Base-by-base conservation (phyloP, 177 flowering plant species). In the Vitis hybrid region DNA sequence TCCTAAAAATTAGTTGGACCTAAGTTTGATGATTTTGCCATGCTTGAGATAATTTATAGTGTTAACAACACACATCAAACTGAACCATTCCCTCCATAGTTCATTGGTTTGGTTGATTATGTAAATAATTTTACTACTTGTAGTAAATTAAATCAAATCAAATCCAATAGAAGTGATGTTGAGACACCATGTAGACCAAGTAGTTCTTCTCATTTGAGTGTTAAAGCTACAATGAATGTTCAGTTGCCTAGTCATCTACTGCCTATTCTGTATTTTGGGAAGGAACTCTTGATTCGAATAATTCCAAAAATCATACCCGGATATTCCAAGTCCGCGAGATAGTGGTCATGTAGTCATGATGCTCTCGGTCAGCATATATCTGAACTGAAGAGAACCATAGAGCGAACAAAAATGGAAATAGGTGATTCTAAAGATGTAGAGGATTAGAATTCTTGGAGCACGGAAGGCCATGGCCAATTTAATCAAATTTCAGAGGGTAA, bases 211-310 rank as follows among this genome's bases (percentile, higher is more conserved):
- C 72, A 29, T 70, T 72, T 71, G 65, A 69, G 72, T 53, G 51
- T 1, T 45, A 61, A 61, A 66, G 56, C 18, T 66, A 75, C 63
- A 56, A 62, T 33, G 75, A 70, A 13, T 70, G 68, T 72, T 69
- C 66, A 64, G 16, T 67, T 78, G 70, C 77, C 33, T 76, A 81
- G 60, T 51, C 78, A 21, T 74, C 75, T 65, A 68, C 68, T 16
- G 50, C 60, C 33, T 69, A 80, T 56, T 73, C 88, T 75, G 83
- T 70, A 71, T 82, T 83, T 60, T 77, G 81, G 84, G 80, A 74
- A 1, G 77, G 73, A 62, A 45, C 78, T 73, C 71, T 79, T 45
- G 76, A 78, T 11, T 69, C 75, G 39, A 56, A 62, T 59, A 77
- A 70, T 57, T 61, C 70, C 39, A 68, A 10, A 69, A 63, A 51